Evolutionary conservation across 805 yeast species (phyloP).

Genomic region (Candida chilensis): DNA sequence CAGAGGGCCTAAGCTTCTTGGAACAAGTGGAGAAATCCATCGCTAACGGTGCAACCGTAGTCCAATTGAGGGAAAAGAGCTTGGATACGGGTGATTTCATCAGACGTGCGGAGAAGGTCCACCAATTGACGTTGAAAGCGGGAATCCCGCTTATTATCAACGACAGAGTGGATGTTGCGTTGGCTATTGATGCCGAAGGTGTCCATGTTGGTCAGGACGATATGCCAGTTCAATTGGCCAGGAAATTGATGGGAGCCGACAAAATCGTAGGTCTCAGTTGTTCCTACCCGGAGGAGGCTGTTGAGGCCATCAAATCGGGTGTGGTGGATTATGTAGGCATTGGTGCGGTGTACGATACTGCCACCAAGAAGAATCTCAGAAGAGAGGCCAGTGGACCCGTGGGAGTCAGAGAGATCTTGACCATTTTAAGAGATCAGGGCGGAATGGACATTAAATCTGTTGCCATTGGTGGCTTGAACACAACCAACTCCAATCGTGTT

Average conservation of each 20-base stretch:
- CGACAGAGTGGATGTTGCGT: slow-evolving; percentile 81
- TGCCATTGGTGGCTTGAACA: slow-evolving; percentile 74
- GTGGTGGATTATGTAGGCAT: slow-evolving; percentile 77
- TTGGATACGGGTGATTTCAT: slow-evolving; percentile 63
- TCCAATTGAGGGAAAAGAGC: slow-evolving; percentile 78
- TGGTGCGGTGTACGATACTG: slow-evolving; percentile 70
- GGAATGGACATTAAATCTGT: slow-evolving; percentile 44
- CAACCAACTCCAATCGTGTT: slow-evolving; percentile 50
- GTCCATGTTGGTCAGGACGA: slow-evolving; percentile 93
- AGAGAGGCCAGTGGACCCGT: slow-evolving; percentile 58
- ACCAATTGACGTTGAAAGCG: slow-evolving; percentile 45
- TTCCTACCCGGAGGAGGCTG: slow-evolving; percentile 46
- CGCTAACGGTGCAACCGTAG: slow-evolving; percentile 66
- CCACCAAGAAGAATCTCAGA: slow-evolving; percentile 53
- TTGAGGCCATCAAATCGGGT: slow-evolving; percentile 34
- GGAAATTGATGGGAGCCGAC: slow-evolving; percentile 60
- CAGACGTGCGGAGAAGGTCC: slow-evolving; percentile 49
- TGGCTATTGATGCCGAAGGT: slow-evolving; percentile 86
- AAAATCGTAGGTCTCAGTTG: slow-evolving; percentile 80
- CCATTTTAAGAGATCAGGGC: slow-evolving; percentile 27
- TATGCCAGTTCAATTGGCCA: slow-evolving; percentile 51
- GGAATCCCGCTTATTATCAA: slow-evolving; percentile 76
- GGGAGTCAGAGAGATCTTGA: slow-evolving; percentile 50
- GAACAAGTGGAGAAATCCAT: slow-evolving; percentile 59
- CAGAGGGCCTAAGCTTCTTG: slow-evolving; percentile 42